Percentiles rank a stretch among this genome's conserved stretches.
Evolutionary conservation across 352 stramenopile species (phyloP).

Genomic region (Peronospora destructor): DNA sequence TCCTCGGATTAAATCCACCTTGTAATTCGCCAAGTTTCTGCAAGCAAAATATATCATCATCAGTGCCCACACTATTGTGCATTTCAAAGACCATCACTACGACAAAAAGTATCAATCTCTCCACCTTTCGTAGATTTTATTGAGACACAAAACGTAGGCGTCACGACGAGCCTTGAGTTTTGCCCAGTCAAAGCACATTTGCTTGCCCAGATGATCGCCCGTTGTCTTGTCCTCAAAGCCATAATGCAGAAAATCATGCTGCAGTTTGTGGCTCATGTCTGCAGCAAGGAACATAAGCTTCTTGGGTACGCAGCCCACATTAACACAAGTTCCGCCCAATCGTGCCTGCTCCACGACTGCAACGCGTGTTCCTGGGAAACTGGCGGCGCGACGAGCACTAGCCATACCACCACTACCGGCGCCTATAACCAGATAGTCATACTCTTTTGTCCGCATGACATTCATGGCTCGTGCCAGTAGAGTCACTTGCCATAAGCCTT

Average conservation of each 20-base stretch:
- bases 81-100: background rate
- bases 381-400: slow-evolving; percentile 85
- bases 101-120: background rate
- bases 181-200: slow-evolving; percentile 82
- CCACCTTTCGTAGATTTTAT: slow-evolving; percentile 92
- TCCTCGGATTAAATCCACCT: slow-evolving; percentile 87
- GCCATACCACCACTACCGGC: slow-evolving; percentile 90
- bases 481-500: background rate
- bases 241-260: slow-evolving; percentile 50
- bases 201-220: slow-evolving; percentile 32
- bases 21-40: slow-evolving; percentile 86
- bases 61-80: background rate
- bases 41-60: slow-evolving; percentile 1
- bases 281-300: slow-evolving; percentile 94
- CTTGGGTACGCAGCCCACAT: slow-evolving; percentile 99
- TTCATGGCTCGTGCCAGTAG: slow-evolving; percentile 16
- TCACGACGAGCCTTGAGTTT: slow-evolving; percentile 91
- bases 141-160: slow-evolving; percentile 92
- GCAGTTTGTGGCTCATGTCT: slow-evolving; percentile 49
- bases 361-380: slow-evolving; percentile 86
- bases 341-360: slow-evolving; percentile 90
- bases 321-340: slow-evolving; percentile 97
- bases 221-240: slow-evolving; percentile 43
- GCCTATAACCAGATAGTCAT: slow-evolving; percentile 90
- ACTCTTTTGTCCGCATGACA: slow-evolving; percentile 13